Conservation (phyloP, 2,329 filamentous ascomycete species). For the Colletotrichum neosansevieriae region DNA sequence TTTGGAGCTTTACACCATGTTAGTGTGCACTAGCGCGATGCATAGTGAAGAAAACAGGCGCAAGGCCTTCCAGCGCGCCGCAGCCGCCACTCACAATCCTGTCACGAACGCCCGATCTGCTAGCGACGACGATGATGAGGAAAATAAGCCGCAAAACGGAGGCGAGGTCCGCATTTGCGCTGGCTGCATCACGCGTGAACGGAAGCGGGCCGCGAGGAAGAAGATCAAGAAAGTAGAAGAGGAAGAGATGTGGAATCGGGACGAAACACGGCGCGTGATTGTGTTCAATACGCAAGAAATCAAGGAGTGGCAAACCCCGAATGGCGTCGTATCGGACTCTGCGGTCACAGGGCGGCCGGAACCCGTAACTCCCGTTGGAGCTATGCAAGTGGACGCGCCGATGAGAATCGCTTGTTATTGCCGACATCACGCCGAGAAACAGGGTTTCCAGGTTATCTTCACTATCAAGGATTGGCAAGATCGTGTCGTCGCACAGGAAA, state of each 20-base stretch:
- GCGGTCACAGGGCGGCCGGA: conserved; percentile 57
- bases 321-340: conserved; percentile 50
- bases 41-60: conserved; percentile 74
- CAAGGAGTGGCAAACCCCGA: conserved; percentile 79
- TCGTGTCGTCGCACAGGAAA: conserved; percentile 83
- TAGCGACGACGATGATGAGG: conserved; percentile 68
- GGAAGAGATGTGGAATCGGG: conserved; percentile 85
- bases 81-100: conserved; percentile 55
- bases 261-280: conserved; percentile 84
- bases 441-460: conserved; percentile 93
- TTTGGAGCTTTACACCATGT: conserved; percentile 81
- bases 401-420: conserved; percentile 99
- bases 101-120: conserved; percentile 43
- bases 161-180: conserved; percentile 93
- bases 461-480: conserved; percentile 87
- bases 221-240: conserved; percentile 95
- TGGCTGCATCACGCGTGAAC: conserved; percentile 91
- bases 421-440: conserved; percentile 92
- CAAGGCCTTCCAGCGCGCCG: conserved; percentile 74
- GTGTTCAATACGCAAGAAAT: conserved; percentile 93
- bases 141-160: conserved; percentile 83
- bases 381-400: conserved; percentile 84
- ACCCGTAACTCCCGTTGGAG: conserved; percentile 62
- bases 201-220: conserved; percentile 91
- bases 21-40: conserved; percentile 96